Evolutionary conservation across 306 rosid species (phyloP).

Genomic region (Dicorynia guianensis): DNA sequence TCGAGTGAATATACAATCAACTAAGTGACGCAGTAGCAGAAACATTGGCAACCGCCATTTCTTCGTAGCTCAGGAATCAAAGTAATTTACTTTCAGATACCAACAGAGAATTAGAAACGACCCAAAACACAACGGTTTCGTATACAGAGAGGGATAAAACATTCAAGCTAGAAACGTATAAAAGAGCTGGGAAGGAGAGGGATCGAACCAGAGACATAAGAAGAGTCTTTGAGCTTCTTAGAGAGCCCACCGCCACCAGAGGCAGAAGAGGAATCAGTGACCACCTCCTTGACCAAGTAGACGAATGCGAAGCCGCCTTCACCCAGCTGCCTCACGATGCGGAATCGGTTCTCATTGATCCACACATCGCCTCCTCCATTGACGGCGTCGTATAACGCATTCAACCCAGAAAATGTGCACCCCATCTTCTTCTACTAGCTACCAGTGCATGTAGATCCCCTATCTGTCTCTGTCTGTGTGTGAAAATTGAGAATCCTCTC

Average conservation of each 20-base stretch:
- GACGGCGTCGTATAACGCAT: conserved; percentile 86
- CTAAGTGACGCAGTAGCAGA: not conserved
- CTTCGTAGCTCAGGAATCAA: not conserved
- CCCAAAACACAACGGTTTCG: not conserved
- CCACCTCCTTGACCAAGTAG: conserved; percentile 79
- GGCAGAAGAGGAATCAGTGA: conserved; percentile 54
- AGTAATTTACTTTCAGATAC: not conserved
- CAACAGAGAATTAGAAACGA: not conserved
- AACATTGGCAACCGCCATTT: not conserved
- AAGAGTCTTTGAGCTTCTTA: conserved; percentile 73
- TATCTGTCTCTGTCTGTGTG: no score
- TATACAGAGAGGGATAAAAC: not conserved
- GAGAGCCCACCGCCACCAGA: conserved; percentile 60
- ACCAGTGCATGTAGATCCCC: conserved; percentile 7
- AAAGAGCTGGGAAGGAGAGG: not conserved
- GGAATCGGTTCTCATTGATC: conserved; percentile 97
- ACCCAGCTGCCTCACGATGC: conserved; percentile 88
- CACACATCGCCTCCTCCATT: conserved; percentile 96
- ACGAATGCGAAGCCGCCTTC: conserved; percentile 98
- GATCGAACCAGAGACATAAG: conserved; percentile 79
- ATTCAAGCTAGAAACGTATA: not conserved
- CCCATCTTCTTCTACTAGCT: conserved; percentile 63
- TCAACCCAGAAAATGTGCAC: conserved; percentile 90
- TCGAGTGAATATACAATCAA: not conserved
- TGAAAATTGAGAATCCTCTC: no score